phyloP scores from a whole-genome alignment of 345 rosid species.

The Lepidium didymum region DNA sequence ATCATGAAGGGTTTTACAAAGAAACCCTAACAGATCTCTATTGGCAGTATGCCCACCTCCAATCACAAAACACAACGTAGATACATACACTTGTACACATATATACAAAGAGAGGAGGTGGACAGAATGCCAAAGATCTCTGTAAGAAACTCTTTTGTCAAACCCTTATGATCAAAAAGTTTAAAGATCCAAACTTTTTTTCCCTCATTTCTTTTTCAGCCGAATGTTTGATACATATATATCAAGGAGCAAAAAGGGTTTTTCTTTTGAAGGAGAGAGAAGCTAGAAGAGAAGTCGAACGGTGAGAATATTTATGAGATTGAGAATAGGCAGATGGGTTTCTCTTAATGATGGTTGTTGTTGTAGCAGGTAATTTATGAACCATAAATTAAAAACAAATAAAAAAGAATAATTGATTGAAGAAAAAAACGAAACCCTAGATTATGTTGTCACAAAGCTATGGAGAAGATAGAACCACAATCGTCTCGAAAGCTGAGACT shows the following conservation, averaged over 20 bases:
- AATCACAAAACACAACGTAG: not conserved
- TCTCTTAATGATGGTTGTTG: constrained; percentile 28
- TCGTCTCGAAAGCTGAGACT: constrained; percentile 11
- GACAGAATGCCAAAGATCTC: constrained; percentile 99
- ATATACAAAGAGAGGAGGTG: constrained; percentile 54
- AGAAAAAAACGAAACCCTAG: constrained; percentile 20
- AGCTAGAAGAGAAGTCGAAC: too few species aligned
- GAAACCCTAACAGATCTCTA: constrained; percentile 36
- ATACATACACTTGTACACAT: not conserved
- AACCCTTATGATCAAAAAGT: constrained; percentile 51
- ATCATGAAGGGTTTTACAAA: constrained; percentile 32
- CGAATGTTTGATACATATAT: not conserved
- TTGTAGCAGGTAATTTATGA: constrained; percentile 22
- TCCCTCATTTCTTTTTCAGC: too few species aligned
- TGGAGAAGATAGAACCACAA: constrained; percentile 20
- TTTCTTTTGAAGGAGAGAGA: not conserved
- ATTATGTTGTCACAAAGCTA: constrained; percentile 22
- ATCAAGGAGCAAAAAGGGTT: constrained; percentile 4
- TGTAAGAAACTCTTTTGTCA: constrained; percentile 78
- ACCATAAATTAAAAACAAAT: not conserved
- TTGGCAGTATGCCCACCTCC: constrained; percentile 39
- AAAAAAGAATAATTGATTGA: not conserved
- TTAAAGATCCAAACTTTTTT: constrained; percentile 2
- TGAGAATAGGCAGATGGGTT: constrained; percentile 29
- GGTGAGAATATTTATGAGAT: constrained; percentile 26